Evolutionary conservation across 306 rosid species (phyloP), one percentile per base, ranked within the genome.

Genomic region (Cajanus cajan): DNA sequence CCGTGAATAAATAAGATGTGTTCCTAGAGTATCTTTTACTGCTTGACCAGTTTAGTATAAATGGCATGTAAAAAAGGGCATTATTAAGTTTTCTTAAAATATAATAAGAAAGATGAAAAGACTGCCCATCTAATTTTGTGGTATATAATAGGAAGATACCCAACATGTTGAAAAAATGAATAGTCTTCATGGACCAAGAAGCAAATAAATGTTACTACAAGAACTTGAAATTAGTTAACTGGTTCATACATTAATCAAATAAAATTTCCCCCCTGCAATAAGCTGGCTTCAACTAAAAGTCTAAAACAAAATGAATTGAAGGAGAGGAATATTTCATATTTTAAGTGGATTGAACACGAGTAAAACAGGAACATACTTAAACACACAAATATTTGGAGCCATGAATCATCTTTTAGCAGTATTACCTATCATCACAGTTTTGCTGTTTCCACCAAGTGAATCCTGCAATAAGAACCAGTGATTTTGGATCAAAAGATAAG

Each of bases 371-470:
- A 70, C 41, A 50, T 16, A 62, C 66, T 54, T 58, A 67, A 67
- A 37, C 54, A 70, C 48, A 1, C 2, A 34, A 61, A 9, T 39
- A 58, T 68, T 52, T 34, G 66, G 33, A 61, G 25, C 58, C 18
- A 71, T 36, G 54, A 82, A 58, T 79, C 52, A 72, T 58, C 47
- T 50, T 75, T 82, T 39, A 41, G 81, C 41, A 80, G 81, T 64
- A 50, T 85, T 90, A 92, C 97, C 97, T 90, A 92, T 90, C 97
- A 92, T 92, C 66, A 92, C 90, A 51, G 97, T 90, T 85, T 87
- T 92, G 89, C 94, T 92, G 87, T 90, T 92, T 84, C 97, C 97
- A 71, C 97, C 97, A 39, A 92, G 94, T 72, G 97, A 92, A 84
- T 92, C 97, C 97, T 92, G 93, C 83, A 84, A 80, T 76, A 45